Conservation (phyloP, 768 basidiomycete species). For the Lactifluus pinguis region DNA sequence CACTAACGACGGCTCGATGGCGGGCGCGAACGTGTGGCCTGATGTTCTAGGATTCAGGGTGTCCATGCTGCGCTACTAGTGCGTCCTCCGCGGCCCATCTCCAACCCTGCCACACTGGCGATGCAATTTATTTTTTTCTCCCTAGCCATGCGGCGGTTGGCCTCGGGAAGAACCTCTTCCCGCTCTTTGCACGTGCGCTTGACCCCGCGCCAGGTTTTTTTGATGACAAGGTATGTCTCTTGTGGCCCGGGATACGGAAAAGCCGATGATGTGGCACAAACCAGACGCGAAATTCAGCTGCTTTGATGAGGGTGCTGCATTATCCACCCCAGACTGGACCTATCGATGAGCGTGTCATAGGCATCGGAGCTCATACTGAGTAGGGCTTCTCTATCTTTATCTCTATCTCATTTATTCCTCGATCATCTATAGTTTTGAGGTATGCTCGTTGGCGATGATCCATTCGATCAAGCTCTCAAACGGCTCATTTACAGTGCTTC, state of each 20-base stretch:
- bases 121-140: background rate
- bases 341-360: constrained; percentile 59
- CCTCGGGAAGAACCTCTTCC: constrained; percentile 52
- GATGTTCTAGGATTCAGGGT: constrained; percentile 48
- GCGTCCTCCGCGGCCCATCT: constrained; percentile 23
- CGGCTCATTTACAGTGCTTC: constrained; percentile 49
- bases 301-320: constrained; percentile 57
- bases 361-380: constrained; percentile 81
- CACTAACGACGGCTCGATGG: constrained; percentile 46
- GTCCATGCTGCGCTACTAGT: constrained; percentile 61
- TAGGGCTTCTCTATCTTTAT: constrained; percentile 26
- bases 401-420: background rate
- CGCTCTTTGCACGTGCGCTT: constrained; percentile 62
- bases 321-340: constrained; percentile 66
- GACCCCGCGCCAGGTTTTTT: constrained; percentile 54
- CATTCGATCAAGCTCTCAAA: background rate
- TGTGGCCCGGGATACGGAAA: background rate
- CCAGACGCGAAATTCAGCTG: constrained; percentile 53
- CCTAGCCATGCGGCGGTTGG: constrained; percentile 42
- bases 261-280: background rate
- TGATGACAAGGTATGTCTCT: constrained; percentile 47
- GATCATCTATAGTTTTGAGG: constrained; percentile 32
- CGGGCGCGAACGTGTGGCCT: constrained; percentile 77
- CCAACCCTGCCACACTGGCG: background rate
- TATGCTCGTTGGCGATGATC: constrained; percentile 12